phyloP scores from a whole-genome alignment of 163 green algal genomes.

The Trebouxia gelatinosa region DNA sequence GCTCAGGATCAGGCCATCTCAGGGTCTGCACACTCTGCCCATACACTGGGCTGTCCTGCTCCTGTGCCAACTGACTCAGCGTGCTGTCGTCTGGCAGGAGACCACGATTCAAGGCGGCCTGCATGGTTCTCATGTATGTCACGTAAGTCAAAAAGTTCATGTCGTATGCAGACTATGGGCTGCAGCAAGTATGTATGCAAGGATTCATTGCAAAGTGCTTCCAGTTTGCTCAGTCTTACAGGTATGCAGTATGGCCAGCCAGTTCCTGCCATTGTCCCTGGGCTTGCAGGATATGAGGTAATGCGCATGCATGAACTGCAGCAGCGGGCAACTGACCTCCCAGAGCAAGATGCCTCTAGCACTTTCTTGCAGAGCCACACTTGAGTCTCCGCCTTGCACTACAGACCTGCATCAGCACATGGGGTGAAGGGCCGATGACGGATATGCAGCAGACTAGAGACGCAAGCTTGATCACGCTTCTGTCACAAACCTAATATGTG shows the following conservation, averaged over 20 bases:
- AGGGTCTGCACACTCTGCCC: constrained; percentile 41
- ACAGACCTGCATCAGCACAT: constrained; percentile 33
- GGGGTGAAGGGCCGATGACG: too few relatives aligned
- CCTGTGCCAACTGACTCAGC: constrained; percentile 47
- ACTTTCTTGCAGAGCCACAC: constrained; percentile 52
- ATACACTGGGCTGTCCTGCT: constrained; percentile 28
- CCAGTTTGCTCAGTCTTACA: too few relatives aligned
- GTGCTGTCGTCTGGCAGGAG: constrained; percentile 75
- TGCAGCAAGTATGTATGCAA: background rate
- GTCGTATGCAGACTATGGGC: background rate
- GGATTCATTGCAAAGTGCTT: background rate
- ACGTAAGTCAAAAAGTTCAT: background rate
- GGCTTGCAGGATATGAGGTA: background rate
- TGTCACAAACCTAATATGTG: constrained; percentile 54
- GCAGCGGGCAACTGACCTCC: constrained; percentile 54
- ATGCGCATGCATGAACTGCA: too few relatives aligned
- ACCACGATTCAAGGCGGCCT: constrained; percentile 60
- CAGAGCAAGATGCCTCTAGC: constrained; percentile 67
- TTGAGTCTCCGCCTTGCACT: constrained; percentile 39
- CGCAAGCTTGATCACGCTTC: too few relatives aligned
- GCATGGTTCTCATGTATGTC: background rate
- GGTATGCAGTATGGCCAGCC: background rate
- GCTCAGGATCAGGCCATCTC: constrained; percentile 69
- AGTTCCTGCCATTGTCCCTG: background rate
- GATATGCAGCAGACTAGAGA: background rate